Conservation (phyloP, 2,329 filamentous ascomycete species). For the Ceratocystiopsis sp. region DNA sequence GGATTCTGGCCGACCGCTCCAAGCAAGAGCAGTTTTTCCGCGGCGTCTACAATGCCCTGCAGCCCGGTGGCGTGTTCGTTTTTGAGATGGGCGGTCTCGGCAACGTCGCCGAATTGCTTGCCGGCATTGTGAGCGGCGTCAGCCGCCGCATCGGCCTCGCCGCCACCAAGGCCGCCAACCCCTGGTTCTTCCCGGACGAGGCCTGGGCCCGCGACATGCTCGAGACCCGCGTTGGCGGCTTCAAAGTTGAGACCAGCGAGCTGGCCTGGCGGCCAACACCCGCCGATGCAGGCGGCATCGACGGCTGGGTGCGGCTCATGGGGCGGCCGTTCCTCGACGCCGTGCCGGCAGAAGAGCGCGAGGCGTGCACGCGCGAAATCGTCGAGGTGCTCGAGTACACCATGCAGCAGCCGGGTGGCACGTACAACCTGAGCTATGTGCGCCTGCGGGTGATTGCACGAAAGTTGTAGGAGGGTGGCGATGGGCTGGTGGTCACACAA, state of each 20-base stretch:
- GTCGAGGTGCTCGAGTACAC: conserved; percentile 36
- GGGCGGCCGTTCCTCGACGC: conserved; percentile 39
- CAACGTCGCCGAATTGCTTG: conserved; percentile 46
- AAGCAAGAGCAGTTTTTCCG: conserved; percentile 34
- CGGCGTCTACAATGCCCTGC: conserved; percentile 32
- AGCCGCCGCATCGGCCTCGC: conserved; percentile 31
- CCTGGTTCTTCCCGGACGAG: conserved; percentile 60
- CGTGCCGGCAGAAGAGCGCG: conserved; percentile 27
- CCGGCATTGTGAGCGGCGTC: conserved; percentile 37
- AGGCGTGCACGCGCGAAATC: conserved; percentile 35
- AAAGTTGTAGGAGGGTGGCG: conserved; percentile 5
- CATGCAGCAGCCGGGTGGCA: conserved; percentile 38
- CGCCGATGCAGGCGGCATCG: conserved; percentile 39
- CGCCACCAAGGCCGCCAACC: conserved; percentile 31
- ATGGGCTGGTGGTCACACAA: no score
- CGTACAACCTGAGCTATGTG: conserved; percentile 36
- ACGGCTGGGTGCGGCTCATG: conserved; percentile 51
- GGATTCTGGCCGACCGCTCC: conserved; percentile 35
- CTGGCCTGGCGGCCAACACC: conserved; percentile 47
- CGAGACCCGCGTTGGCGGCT: conserved; percentile 23
- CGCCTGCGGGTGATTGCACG: conserved; percentile 15
- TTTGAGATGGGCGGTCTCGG: conserved; percentile 60
- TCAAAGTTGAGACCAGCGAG: conserved; percentile 29
- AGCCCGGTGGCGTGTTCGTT: conserved; percentile 37
- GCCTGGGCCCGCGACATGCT: conserved; percentile 31